These are phyloP conservation scores for Clarkia xantiana DNA, from an alignment of 345 rosid genomes.

Conservation along the genomic window DNA sequence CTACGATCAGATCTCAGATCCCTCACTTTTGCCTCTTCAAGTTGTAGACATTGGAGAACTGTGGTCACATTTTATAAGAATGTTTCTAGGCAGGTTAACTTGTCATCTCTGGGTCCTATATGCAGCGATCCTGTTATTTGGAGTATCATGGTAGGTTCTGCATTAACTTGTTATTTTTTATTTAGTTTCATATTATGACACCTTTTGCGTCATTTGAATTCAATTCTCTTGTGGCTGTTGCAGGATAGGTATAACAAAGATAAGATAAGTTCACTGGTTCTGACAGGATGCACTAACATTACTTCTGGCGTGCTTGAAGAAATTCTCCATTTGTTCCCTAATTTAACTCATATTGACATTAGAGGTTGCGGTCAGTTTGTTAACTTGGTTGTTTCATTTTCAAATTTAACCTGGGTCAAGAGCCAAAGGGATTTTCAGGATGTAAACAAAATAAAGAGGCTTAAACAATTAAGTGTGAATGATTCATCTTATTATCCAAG, in stretches of 20 bases:
- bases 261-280: conserved; percentile 52
- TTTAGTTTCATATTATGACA: neutral
- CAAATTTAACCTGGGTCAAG: conserved; percentile 53
- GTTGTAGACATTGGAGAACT: conserved; percentile 89
- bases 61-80: conserved; percentile 59
- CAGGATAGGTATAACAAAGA: conserved; percentile 74
- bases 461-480: conserved; percentile 48
- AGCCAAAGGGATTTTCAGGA: conserved; percentile 31
- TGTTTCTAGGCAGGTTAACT: conserved; percentile 60
- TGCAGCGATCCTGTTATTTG: conserved; percentile 55
- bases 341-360: conserved; percentile 55
- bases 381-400: conserved; percentile 42
- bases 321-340: conserved; percentile 43
- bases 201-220: conserved; percentile 14
- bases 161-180: neutral
- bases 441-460: conserved; percentile 38
- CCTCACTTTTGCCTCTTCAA: conserved; percentile 64
- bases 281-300: conserved; percentile 67
- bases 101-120: conserved; percentile 56
- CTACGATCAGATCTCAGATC: conserved; percentile 68
- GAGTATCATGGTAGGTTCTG: conserved; percentile 50
- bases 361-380: conserved; percentile 79
- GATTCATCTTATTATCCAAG: conserved; percentile 21
- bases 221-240: conserved; percentile 15
- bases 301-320: conserved; percentile 53